Evolutionary conservation across 2,329 filamentous ascomycete genomes (phyloP).

Genomic region (Dothidotthia symphoricarpi): DNA sequence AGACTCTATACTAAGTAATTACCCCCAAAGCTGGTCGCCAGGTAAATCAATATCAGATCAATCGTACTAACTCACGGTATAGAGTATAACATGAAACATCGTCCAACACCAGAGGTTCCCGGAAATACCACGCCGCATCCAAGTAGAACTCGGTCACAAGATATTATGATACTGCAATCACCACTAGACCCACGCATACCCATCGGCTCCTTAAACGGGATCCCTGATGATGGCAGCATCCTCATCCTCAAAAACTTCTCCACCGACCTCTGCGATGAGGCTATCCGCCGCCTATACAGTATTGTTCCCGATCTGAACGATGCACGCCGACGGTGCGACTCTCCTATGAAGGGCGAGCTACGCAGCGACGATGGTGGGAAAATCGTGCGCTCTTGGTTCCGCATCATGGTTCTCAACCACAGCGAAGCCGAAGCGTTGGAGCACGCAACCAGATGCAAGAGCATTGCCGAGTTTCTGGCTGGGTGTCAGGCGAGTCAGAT

Average conservation of each 20-base stretch:
- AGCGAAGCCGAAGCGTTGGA: slow-evolving; percentile 25
- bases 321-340: background rate
- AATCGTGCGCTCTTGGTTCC: slow-evolving; percentile 29
- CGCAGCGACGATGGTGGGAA: slow-evolving; percentile 20
- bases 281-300: slow-evolving; percentile 21
- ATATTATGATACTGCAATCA: slow-evolving; percentile 25
- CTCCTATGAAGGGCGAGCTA: slow-evolving; percentile 4
- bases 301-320: slow-evolving; percentile 29
- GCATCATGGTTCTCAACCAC: slow-evolving; percentile 33
- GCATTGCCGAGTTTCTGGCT: slow-evolving; percentile 23
- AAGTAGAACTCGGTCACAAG: slow-evolving; percentile 10
- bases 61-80: background rate
- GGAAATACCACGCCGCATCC: slow-evolving; percentile 11
- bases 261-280: slow-evolving; percentile 22
- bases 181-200: slow-evolving; percentile 24
- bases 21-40: too few relatives aligned
- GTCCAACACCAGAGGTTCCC: slow-evolving; percentile 18
- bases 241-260: slow-evolving; percentile 31
- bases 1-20: slow-evolving; percentile 27
- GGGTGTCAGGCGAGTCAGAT: slow-evolving; percentile 28
- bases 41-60: slow-evolving; percentile 2
- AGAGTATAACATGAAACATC: slow-evolving; percentile 23
- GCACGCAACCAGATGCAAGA: slow-evolving; percentile 22
- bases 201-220: slow-evolving; percentile 16
- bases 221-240: slow-evolving; percentile 29